These are phyloP conservation scores for Termitomyces sp. DNA, from an alignment of 768 basidiomycete genomes.

Conservation along the genomic window DNA sequence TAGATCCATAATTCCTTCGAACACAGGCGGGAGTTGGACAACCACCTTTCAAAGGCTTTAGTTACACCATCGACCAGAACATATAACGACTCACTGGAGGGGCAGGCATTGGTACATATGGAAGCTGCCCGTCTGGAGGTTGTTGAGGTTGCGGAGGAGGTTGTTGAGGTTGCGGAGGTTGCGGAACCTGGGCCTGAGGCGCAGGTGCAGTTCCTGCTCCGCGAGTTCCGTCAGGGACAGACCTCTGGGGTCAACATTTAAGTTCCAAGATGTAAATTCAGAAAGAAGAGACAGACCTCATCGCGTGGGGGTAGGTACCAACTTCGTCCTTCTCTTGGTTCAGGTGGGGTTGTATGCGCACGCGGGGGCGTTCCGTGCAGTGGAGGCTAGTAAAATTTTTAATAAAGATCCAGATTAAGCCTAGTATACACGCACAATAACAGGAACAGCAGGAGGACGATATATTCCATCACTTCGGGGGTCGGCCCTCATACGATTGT, in stretches of 20 bases:
- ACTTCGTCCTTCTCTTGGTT: constrained; percentile 9
- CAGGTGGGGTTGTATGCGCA: constrained; percentile 24
- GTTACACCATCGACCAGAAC: not conserved
- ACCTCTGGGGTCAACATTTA: not conserved
- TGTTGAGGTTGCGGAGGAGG: not conserved
- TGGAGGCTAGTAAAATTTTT: constrained; percentile 7
- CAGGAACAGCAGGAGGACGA: constrained; percentile 16
- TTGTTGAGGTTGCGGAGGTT: not conserved
- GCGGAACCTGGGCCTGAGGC: constrained; percentile 17
- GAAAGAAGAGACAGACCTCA: not conserved
- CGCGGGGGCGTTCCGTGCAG: constrained; percentile 5
- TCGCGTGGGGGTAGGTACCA: constrained; percentile 29
- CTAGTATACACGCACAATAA: constrained; percentile 12
- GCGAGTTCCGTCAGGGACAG: constrained; percentile 18
- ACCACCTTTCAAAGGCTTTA: constrained; percentile 37
- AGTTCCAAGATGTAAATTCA: not conserved
- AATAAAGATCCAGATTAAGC: constrained; percentile 1
- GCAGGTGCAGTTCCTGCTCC: not conserved
- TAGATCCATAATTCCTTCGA: constrained; percentile 67
- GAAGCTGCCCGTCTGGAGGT: constrained; percentile 18
- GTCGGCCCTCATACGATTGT: not conserved
- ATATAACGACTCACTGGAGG: constrained; percentile 42
- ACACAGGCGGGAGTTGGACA: constrained; percentile 56
- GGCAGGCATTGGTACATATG: constrained; percentile 42
- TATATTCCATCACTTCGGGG: not conserved